Evolutionary conservation across 1,284 basidiomycete species (phyloP).

Genomic region (Apiotrichum laibachii): DNA sequence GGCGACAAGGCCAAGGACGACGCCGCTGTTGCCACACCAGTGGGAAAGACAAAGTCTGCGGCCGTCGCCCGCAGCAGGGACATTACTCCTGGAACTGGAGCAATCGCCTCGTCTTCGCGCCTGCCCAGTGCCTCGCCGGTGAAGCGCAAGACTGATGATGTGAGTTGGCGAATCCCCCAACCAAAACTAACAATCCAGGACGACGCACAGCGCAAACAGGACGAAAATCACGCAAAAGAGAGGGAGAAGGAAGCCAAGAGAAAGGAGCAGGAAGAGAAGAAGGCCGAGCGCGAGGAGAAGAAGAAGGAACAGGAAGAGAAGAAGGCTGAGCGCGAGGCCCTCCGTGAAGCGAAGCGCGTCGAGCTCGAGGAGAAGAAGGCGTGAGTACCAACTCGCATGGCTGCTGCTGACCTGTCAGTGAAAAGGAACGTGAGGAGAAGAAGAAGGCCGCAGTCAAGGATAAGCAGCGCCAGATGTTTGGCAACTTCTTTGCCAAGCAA

Average conservation of each 20-base stretch:
- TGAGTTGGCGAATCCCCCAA: constrained; percentile 18
- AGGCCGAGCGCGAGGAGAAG: constrained; percentile 12
- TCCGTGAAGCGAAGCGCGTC: constrained; percentile 12
- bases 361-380: constrained; percentile 22
- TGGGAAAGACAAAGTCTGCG: constrained; percentile 1
- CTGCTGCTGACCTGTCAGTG: constrained; percentile 20
- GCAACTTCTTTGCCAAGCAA: constrained; percentile 31
- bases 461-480: constrained; percentile 37
- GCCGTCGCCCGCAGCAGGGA: constrained; percentile 1
- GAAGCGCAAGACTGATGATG: constrained; percentile 42
- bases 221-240: constrained; percentile 8
- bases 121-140: constrained; percentile 33
- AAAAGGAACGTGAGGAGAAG: constrained; percentile 35
- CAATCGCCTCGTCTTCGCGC: constrained; percentile 27
- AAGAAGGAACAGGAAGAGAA: constrained; percentile 16
- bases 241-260: constrained; percentile 11
- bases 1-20: constrained; percentile 16
- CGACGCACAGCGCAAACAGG: constrained; percentile 20
- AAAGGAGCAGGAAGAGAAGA: constrained; percentile 11
- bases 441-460: constrained; percentile 32
- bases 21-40: background rate
- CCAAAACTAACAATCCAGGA: constrained; percentile 25
- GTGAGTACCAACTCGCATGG: constrained; percentile 4
- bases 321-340: constrained; percentile 8
- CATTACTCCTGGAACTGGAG: constrained; percentile 1